Conservation (phyloP, 352 stramenopile genomes). For the Plasmopara halstedii region DNA sequence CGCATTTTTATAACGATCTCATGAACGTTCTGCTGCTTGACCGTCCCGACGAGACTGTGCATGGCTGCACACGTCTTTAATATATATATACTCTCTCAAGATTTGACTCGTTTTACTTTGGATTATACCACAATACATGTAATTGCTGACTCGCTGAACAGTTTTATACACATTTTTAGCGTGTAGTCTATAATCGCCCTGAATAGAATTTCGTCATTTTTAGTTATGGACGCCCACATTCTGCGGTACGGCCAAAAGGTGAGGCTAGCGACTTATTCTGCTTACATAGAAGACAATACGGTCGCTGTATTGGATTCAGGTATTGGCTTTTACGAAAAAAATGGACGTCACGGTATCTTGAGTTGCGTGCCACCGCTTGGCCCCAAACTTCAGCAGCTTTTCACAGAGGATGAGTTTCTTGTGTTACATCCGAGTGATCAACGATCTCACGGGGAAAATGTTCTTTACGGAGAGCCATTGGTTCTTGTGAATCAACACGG, state of each 20-base stretch:
- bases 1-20: slow-evolving; percentile 46
- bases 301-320: slow-evolving; percentile 14
- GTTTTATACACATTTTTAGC: slow-evolving; percentile 6
- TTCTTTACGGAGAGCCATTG: slow-evolving; percentile 66
- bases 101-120: neutral
- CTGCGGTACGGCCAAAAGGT: slow-evolving; percentile 69
- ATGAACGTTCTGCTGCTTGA: slow-evolving; percentile 49
- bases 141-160: slow-evolving; percentile 6
- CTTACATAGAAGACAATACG: slow-evolving; percentile 25
- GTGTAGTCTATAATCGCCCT: neutral
- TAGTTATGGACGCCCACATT: slow-evolving; percentile 24
- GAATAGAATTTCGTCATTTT: slow-evolving; percentile 7
- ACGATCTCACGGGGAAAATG: slow-evolving; percentile 31
- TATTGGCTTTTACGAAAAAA: slow-evolving; percentile 85
- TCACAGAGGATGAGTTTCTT: slow-evolving; percentile 78
- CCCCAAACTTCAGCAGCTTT: slow-evolving; percentile 53
- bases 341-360: slow-evolving; percentile 75
- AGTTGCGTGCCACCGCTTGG: slow-evolving; percentile 77
- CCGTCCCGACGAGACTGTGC: slow-evolving; percentile 27
- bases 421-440: slow-evolving; percentile 58
- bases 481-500: slow-evolving; percentile 81
- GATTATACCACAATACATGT: slow-evolving; percentile 7
- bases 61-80: slow-evolving; percentile 39
- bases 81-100: neutral
- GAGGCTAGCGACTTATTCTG: slow-evolving; percentile 45